Evolutionary conservation across 306 rosid genomes (phyloP).

Genomic region (Albizia julibrissin): DNA sequence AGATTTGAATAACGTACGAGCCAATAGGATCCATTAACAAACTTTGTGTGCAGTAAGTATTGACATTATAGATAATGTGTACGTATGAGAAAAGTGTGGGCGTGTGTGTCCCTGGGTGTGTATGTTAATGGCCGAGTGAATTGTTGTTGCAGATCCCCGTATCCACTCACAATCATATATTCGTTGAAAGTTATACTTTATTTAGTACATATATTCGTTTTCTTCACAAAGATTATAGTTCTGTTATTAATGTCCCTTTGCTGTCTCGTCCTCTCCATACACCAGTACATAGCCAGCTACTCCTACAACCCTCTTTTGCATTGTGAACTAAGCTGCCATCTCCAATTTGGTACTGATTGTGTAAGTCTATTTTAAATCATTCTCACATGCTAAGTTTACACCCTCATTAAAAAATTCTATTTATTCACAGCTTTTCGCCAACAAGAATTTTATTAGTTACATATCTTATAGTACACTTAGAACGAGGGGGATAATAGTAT

Average conservation of each 20-base stretch:
- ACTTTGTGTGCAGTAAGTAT: background rate
- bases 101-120: background rate
- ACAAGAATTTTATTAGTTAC: too few species aligned
- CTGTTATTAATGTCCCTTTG: conserved; percentile 9
- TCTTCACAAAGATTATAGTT: too few species aligned
- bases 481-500: too few species aligned
- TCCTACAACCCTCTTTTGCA: background rate
- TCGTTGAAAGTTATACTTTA: background rate
- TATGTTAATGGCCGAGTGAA: conserved; percentile 26
- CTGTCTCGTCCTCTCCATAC: conserved; percentile 12
- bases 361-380: too few species aligned
- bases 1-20: background rate
- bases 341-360: too few species aligned
- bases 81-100: background rate
- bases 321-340: background rate
- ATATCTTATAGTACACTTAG: too few species aligned
- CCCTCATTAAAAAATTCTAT: too few species aligned
- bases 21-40: background rate
- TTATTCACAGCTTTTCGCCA: too few species aligned
- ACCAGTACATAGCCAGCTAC: background rate
- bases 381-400: too few species aligned
- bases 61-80: too few species aligned
- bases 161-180: conserved; percentile 32
- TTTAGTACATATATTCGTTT: too few species aligned
- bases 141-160: conserved; percentile 26